These are phyloP conservation scores for Solanum etuberosum DNA, from an alignment of 257 asterid species.

Conservation along the genomic window DNA sequence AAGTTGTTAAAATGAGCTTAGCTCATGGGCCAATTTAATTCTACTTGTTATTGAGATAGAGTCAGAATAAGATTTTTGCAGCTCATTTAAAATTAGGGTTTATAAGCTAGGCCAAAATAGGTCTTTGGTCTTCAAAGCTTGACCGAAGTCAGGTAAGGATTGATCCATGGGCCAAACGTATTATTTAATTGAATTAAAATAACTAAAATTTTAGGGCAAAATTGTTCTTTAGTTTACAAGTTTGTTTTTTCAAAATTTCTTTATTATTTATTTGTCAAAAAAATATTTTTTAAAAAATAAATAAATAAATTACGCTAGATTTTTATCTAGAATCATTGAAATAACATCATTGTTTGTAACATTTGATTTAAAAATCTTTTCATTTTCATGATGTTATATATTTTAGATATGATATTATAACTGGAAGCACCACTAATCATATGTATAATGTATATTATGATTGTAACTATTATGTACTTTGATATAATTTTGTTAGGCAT, in stretches of 20 bases:
- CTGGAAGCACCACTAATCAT: neutral
- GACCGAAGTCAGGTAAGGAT: neutral
- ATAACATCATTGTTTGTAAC: too few relatives aligned
- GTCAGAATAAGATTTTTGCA: too few relatives aligned
- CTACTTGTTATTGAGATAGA: neutral
- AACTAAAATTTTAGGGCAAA: neutral
- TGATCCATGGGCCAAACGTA: neutral
- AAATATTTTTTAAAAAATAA: too few relatives aligned
- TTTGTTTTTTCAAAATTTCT: neutral
- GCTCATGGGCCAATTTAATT: neutral
- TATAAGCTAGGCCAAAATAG: neutral
- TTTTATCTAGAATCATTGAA: neutral
- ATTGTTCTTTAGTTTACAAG: neutral
- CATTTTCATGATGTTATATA: neutral
- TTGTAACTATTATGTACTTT: neutral
- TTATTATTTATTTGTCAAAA: too few relatives aligned
- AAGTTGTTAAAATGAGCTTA: neutral
- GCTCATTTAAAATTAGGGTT: too few relatives aligned
- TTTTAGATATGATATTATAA: too few relatives aligned
- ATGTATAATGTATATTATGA: neutral
- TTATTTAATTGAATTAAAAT: too few relatives aligned
- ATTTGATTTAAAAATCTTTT: neutral
- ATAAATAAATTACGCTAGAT: too few relatives aligned
- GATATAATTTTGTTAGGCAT: too few relatives aligned
- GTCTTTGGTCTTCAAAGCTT: neutral